Percentiles rank a stretch among this genome's conserved stretches.
Evolutionary conservation across 2,329 filamentous ascomycete genomes (phyloP).

Genomic region (Botrytis byssoidea): DNA sequence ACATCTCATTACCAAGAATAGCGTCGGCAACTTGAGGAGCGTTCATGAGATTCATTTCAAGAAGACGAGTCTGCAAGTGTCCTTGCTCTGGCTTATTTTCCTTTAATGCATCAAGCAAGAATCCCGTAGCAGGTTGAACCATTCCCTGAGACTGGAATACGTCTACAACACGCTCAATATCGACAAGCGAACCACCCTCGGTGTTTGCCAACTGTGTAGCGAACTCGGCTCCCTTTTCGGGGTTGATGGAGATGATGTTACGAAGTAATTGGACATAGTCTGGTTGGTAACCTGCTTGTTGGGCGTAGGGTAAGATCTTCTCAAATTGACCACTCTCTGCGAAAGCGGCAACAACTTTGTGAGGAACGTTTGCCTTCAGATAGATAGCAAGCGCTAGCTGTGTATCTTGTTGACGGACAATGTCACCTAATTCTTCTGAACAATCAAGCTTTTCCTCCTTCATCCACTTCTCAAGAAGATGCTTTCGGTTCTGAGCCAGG

Average conservation of each 20-base stretch:
- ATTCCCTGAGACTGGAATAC: conserved; percentile 98
- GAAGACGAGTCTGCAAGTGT: conserved; percentile 85
- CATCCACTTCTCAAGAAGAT: conserved; percentile 97
- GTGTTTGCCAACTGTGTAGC: conserved; percentile 89
- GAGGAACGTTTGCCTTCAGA: conserved; percentile 81
- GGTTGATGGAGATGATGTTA: conserved; percentile 77
- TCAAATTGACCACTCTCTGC: conserved; percentile 97
- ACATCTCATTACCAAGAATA: conserved; percentile 97
- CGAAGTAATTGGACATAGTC: conserved; percentile 91
- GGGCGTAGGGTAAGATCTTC: conserved; percentile 89
- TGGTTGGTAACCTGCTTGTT: conserved; percentile 83
- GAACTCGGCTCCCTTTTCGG: conserved; percentile 93
- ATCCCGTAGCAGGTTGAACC: conserved; percentile 97
- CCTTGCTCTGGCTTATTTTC: conserved; percentile 93
- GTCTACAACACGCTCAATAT: conserved; percentile 92
- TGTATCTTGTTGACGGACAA: conserved; percentile 86
- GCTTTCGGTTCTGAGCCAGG: conserved; percentile 88
- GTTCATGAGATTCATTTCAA: conserved; percentile 98
- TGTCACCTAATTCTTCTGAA: conserved; percentile 94
- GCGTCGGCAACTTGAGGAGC: conserved; percentile 97
- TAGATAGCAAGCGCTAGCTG: conserved; percentile 87
- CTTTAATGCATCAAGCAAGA: conserved; percentile 91
- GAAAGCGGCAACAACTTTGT: conserved; percentile 93
- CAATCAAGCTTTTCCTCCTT: conserved; percentile 93
- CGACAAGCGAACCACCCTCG: conserved; percentile 81